phyloP scores from a whole-genome alignment of 805 yeast genomes.

The Kazachstania psychrophila region DNA sequence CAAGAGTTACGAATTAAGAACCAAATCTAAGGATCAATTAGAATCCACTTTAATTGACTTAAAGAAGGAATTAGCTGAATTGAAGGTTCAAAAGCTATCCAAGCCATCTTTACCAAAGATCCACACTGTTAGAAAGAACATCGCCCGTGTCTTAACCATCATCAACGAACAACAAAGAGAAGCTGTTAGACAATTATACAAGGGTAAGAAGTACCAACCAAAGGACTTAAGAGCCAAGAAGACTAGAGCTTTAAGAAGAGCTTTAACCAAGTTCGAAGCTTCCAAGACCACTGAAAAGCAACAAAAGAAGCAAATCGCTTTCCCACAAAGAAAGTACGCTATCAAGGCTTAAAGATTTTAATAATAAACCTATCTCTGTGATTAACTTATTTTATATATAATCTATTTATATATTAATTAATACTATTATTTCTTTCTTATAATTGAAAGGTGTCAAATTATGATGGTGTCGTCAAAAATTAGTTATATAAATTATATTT shows the following conservation, averaged over 20 bases:
- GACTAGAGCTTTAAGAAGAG: slow-evolving; percentile 99
- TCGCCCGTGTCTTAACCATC: slow-evolving; percentile 96
- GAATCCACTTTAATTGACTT: slow-evolving; percentile 90
- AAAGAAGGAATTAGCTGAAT: slow-evolving; percentile 92
- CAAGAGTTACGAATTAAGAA: slow-evolving; percentile 93
- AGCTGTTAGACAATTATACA: slow-evolving; percentile 89
- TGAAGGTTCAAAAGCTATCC: slow-evolving; percentile 93
- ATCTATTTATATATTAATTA: slow-evolving; percentile 1
- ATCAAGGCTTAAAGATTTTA: slow-evolving; percentile 75
- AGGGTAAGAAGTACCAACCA: slow-evolving; percentile 93
- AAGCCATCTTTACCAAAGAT: slow-evolving; percentile 93
- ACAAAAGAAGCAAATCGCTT: slow-evolving; percentile 86
- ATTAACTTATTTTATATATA: slow-evolving; percentile 2
- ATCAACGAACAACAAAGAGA: slow-evolving; percentile 97
- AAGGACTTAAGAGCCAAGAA: slow-evolving; percentile 99
- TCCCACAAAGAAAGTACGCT: slow-evolving; percentile 98
- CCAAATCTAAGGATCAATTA: slow-evolving; percentile 95
- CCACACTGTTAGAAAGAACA: slow-evolving; percentile 95
- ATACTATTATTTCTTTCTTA: too few relatives aligned
- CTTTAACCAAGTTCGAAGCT: slow-evolving; percentile 83
- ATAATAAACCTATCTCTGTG: slow-evolving; percentile 1
- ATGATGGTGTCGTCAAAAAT: too few relatives aligned
- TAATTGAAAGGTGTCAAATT: too few relatives aligned
- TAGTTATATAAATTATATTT: too few relatives aligned
- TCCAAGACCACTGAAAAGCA: slow-evolving; percentile 77